A percentile compares a stretch with the other conserved stretches of the same genome.
These are phyloP conservation scores for Iris macrosiphon DNA, from an alignment of 106 monocot genomes.

Conservation along the genomic window DNA sequence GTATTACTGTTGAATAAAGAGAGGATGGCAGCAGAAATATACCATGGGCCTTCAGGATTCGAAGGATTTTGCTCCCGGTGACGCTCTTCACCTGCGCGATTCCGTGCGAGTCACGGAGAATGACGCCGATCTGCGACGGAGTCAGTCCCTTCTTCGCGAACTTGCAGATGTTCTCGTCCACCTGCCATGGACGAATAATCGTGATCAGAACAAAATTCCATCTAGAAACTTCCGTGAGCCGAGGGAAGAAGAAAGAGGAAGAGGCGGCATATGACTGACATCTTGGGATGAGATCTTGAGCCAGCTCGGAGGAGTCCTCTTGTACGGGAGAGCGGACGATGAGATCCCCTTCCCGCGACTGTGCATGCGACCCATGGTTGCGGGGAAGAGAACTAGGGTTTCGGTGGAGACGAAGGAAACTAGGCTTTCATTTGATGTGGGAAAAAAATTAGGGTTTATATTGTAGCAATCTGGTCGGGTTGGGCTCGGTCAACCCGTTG, in stretches of 20 bases:
- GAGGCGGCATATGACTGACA: conserved; percentile 14
- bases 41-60: conserved; percentile 79
- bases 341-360: conserved; percentile 64
- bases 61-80: conserved; percentile 76
- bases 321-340: conserved; percentile 67
- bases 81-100: conserved; percentile 86
- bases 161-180: conserved; percentile 72
- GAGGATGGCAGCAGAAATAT: too few species aligned
- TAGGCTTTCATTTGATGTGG: too few species aligned
- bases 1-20: too few species aligned
- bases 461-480: too few species aligned
- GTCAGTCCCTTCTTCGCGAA: conserved; percentile 84
- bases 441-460: too few species aligned
- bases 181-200: conserved; percentile 24
- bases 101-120: conserved; percentile 78
- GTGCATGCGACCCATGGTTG: conserved; percentile 59
- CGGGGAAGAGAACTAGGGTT: background rate
- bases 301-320: conserved; percentile 76
- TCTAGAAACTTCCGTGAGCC: background rate
- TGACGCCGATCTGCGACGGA: conserved; percentile 78
- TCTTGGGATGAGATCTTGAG: conserved; percentile 59
- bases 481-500: too few species aligned
- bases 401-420: background rate
- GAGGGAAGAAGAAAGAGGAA: background rate
- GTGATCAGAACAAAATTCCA: too few species aligned